These are phyloP conservation scores for Macrophomina pseudophaseolina DNA, from an alignment of 2,329 filamentous ascomycete species.

Conservation along the genomic window DNA sequence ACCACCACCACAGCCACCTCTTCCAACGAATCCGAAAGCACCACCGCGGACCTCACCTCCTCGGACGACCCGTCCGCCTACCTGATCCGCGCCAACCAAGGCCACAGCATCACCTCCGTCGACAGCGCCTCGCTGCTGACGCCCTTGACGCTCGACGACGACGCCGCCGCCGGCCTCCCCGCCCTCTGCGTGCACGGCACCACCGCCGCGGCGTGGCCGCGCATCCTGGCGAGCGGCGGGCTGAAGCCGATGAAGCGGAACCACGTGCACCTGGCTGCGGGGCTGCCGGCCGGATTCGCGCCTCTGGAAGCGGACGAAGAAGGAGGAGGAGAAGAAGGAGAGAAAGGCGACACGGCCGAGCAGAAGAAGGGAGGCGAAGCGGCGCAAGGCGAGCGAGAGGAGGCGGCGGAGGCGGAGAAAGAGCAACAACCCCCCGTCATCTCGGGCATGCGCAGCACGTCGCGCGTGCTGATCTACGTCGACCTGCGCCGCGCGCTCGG, in stretches of 20 bases:
- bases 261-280: constrained; percentile 88
- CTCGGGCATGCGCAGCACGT: constrained; percentile 75
- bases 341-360: too few relatives aligned
- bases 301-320: constrained; percentile 28
- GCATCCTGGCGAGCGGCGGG: constrained; percentile 77
- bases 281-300: constrained; percentile 61
- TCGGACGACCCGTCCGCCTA: constrained; percentile 66
- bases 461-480: constrained; percentile 72
- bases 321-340: constrained; percentile 26
- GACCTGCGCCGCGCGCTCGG: constrained; percentile 71
- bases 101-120: constrained; percentile 76
- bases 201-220: constrained; percentile 77
- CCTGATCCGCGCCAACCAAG: constrained; percentile 94
- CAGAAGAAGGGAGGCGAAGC: background rate
- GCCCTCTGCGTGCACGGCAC: constrained; percentile 82
- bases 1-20: constrained; percentile 16
- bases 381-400: background rate
- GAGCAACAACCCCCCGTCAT: constrained; percentile 58
- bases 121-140: constrained; percentile 73
- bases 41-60: background rate
- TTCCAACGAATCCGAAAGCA: too few relatives aligned
- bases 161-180: constrained; percentile 66
- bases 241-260: constrained; percentile 81
- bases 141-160: constrained; percentile 59
- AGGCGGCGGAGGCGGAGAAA: constrained; percentile 22